phyloP scores from a whole-genome alignment of 805 yeast species.

The Candida awuae region DNA sequence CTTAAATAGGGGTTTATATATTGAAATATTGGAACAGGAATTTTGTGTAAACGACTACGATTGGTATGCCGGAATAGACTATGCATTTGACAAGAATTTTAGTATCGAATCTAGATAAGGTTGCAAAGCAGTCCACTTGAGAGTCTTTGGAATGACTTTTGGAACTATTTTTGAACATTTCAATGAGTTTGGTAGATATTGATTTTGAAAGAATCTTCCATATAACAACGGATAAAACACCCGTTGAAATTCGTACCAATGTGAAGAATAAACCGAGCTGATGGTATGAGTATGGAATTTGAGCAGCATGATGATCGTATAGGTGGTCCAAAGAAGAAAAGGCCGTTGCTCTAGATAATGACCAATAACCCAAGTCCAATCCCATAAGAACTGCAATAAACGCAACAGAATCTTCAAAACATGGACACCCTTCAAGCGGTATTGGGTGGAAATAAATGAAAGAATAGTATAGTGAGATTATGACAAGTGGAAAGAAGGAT shows the following conservation, averaged over 20 bases:
- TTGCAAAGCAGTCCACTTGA: constrained; percentile 35
- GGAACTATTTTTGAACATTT: constrained; percentile 16
- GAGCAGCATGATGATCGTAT: constrained; percentile 17
- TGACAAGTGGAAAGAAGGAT: constrained; percentile 31
- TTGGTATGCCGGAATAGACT: constrained; percentile 76
- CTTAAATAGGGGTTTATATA: background rate
- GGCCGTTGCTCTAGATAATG: constrained; percentile 22
- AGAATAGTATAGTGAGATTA: constrained; percentile 36
- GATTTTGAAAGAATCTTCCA: constrained; percentile 78
- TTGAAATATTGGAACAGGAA: background rate
- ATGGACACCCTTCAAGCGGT: constrained; percentile 92
- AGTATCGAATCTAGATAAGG: constrained; percentile 57
- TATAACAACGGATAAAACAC: constrained; percentile 49
- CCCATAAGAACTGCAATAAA: constrained; percentile 85
- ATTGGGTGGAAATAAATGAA: constrained; percentile 64
- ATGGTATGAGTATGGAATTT: constrained; percentile 35
- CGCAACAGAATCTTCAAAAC: constrained; percentile 92
- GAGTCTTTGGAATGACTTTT: background rate
- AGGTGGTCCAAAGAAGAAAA: constrained; percentile 9
- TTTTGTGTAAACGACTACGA: constrained; percentile 25
- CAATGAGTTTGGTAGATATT: constrained; percentile 46
- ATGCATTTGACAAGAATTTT: constrained; percentile 70
- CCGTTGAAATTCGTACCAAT: constrained; percentile 46
- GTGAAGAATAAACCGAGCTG: constrained; percentile 37
- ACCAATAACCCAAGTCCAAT: constrained; percentile 55